Evolutionary conservation across 2,329 filamentous ascomycete species (phyloP).

Genomic region (Chaetomiaceae sp.): DNA sequence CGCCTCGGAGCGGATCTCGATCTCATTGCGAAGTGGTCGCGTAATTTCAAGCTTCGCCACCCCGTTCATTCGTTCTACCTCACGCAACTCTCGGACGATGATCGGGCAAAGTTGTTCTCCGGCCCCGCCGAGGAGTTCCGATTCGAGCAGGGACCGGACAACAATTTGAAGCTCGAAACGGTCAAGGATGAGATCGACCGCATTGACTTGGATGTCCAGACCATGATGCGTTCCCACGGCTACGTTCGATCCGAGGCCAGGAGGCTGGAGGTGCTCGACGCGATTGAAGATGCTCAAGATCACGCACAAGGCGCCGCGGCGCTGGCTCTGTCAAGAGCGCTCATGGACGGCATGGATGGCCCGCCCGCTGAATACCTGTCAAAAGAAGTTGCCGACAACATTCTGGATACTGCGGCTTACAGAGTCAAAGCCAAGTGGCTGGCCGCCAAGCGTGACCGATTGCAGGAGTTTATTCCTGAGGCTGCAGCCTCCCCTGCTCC

Average conservation of each 20-base stretch:
- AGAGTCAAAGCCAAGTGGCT: conserved; percentile 8
- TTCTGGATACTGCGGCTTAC: neutral
- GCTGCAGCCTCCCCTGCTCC: neutral
- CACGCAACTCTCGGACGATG: conserved; percentile 16
- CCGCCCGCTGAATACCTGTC: conserved; percentile 9
- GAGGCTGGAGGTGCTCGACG: conserved; percentile 2
- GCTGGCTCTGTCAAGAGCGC: neutral
- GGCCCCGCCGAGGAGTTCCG: conserved; percentile 12
- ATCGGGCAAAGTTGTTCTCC: conserved; percentile 19
- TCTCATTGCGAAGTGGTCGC: conserved; percentile 19
- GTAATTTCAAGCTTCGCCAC: conserved; percentile 1
- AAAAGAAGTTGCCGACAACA: conserved; percentile 2
- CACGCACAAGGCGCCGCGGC: neutral
- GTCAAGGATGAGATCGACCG: conserved; percentile 7
- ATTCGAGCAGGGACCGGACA: conserved; percentile 9
- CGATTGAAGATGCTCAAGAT: conserved; percentile 10
- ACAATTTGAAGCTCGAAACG: conserved; percentile 16
- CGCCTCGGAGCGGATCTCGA: conserved; percentile 18
- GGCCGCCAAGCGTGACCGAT: conserved; percentile 2
- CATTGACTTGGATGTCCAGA: conserved; percentile 18
- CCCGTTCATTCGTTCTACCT: conserved; percentile 13
- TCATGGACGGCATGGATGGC: conserved; percentile 7
- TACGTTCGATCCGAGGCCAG: conserved; percentile 11
- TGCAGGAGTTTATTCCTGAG: neutral
- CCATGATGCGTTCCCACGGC: conserved; percentile 14